Evolutionary conservation across 2,329 filamentous ascomycete species (phyloP), one percentile per base, ranked within the genome.

Genomic region (Alternaria ventricosa): DNA sequence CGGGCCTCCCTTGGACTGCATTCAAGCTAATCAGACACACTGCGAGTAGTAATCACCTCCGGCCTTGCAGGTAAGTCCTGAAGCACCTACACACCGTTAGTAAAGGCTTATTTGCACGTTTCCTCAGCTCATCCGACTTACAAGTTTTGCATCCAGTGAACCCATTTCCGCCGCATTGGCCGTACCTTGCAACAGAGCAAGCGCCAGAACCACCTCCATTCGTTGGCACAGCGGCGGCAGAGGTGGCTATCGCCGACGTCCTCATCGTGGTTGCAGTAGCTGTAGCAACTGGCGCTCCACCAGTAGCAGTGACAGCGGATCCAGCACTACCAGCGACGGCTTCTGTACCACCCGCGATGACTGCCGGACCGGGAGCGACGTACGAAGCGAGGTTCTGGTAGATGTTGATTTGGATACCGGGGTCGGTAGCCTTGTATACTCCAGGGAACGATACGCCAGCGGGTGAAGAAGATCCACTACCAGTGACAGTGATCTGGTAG

Each of bases 361-460:
- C 75, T 36, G 77, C 70, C 15, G 86, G 86, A 18, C 86, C 86
- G 22, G 86, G 86, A 46, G 87, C 86, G 22, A 73, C 68, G 73
- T 88, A 88, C 45, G 73, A 79, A 61, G 85, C 73, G 23, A 76
- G 63, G 10, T 76, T 71, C 57, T 79, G 71, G 83, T 89, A 90
- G 78, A 90, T 85, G 82, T 88, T 87, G 83, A 89, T 81, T 62
- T 83, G 71, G 70, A 90, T 87, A 61, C 88, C 88, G 6, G 86
- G 79, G 74, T 90, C 88, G 53, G 82, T 76, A 69, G 83, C 80
- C 63, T 82, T 87, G 84, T 90, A 90, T 22, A 89, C 82, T 46
- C 80, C 79, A 6, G 85, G 87, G 64, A 84, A 87, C 11, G 79
- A 70, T 13, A 82, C 83, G 55, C 87, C 87, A 25, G 64, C 63